Base-by-base conservation (phyloP, 768 basidiomycete genomes). In the Auricularia sp. region DNA sequence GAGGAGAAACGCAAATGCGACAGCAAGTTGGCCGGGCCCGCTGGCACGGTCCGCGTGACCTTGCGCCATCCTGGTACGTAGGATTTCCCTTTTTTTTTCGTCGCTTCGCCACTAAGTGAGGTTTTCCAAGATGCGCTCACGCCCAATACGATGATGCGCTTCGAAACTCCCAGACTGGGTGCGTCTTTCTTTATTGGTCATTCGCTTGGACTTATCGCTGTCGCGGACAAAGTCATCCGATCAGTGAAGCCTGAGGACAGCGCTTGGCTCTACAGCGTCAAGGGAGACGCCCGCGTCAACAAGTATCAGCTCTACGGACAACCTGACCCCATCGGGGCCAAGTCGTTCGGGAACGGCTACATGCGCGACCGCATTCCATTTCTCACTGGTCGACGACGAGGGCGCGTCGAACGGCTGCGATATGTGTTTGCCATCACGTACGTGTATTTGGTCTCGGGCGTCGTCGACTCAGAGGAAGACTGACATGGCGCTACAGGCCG, bases 271-370 rank as follows among this genome's bases (percentile, higher is more conserved):
- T 59, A 59, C 23, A 59, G 56, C 56, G 5, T 59, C 2, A 59
- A 59, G 23, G 56, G 56, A 14, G 56, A 59, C 34, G 23, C 56
- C 6, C 56, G 56, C 23, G 56, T 59, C 29, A 59, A 59, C 56
- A 59, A 59, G 56, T 59, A 29, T 35, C 56, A 59, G 56, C 18
- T 59, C 4, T 59, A 59, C 1, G 56, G 56, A 10, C 56, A 59
- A 29, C 56, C 56, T 6, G 33, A 33, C 6, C 16, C 56, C 23
- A 8, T 6, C 1, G 23, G 16, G 3, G 34, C 23, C 3, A 14
- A 12, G 16, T n/a, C 11, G 16, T 59, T 59, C 56, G 56, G 16
- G 6, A 14, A 35, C 8, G 56, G 56, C 21, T 59, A 59, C 56
- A 59, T 59, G 8, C 21, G 56, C 23, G 56, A 59, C 56, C 21